Evolutionary conservation across 2,329 filamentous ascomycete genomes (phyloP).

Genomic region (Fusarium succisae): DNA sequence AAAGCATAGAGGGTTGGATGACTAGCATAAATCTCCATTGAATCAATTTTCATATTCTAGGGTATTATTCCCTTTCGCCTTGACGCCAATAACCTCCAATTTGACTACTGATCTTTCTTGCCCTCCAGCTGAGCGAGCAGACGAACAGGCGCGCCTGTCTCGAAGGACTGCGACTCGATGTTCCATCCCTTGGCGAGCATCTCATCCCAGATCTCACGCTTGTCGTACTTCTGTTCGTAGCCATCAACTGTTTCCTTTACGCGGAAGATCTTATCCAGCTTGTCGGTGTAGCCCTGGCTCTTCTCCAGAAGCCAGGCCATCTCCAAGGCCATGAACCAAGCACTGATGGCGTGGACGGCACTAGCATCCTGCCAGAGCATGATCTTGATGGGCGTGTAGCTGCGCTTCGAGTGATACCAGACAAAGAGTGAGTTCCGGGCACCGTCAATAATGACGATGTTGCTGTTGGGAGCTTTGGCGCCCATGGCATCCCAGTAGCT

Average conservation of each 20-base stretch:
- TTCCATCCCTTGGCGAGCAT: constrained; percentile 49
- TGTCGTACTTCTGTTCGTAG: constrained; percentile 32
- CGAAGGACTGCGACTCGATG: constrained; percentile 47
- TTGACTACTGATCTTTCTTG: constrained; percentile 41
- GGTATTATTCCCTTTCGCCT: constrained; percentile 7
- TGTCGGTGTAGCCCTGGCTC: constrained; percentile 31
- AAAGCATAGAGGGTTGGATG: constrained; percentile 6
- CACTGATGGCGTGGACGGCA: constrained; percentile 45
- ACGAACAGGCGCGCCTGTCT: constrained; percentile 50
- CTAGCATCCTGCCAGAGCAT: constrained; percentile 47
- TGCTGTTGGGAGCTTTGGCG: constrained; percentile 13
- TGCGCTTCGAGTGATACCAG: constrained; percentile 32
- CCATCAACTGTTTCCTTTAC: constrained; percentile 1
- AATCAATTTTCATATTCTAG: constrained; percentile 3
- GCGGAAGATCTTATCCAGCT: constrained; percentile 31
- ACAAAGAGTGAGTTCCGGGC: constrained; percentile 44
- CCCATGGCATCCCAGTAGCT: constrained; percentile 53
- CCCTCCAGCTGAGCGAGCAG: constrained; percentile 35
- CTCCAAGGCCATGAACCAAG: constrained; percentile 52
- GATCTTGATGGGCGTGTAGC: constrained; percentile 46
- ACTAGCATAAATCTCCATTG: constrained; percentile 36
- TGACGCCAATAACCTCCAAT: background rate
- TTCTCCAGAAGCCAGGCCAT: constrained; percentile 47
- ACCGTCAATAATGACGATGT: constrained; percentile 44
- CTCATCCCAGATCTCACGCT: constrained; percentile 42